Evolutionary conservation across 2,329 filamentous ascomycete genomes (phyloP).

Genomic region (Allantophomopsis lycopodina): DNA sequence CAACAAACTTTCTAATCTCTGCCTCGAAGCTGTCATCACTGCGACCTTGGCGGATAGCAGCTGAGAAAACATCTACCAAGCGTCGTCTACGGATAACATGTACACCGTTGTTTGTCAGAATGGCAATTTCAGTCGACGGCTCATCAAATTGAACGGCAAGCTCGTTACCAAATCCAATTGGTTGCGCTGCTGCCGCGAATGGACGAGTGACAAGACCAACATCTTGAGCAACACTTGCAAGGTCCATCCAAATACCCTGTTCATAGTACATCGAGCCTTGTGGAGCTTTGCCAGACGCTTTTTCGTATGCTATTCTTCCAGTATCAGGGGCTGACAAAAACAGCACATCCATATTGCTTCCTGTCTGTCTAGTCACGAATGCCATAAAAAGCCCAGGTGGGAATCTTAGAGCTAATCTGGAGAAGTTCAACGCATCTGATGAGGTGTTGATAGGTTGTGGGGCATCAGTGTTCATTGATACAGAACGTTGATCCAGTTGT

Average conservation of each 20-base stretch:
- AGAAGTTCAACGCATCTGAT: constrained; percentile 33
- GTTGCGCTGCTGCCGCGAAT: constrained; percentile 53
- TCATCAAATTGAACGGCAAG: constrained; percentile 91
- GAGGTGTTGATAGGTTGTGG: constrained; percentile 18
- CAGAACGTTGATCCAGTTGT: constrained; percentile 19
- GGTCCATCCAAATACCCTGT: constrained; percentile 63
- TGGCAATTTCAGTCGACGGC: constrained; percentile 67
- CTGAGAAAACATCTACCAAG: constrained; percentile 84
- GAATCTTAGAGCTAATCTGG: constrained; percentile 45
- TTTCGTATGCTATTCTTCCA: constrained; percentile 57
- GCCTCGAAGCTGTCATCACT: constrained; percentile 71
- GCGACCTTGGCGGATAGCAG: constrained; percentile 58
- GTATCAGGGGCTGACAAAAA: constrained; percentile 84
- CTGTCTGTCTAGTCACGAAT: constrained; percentile 53
- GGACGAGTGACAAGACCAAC: constrained; percentile 64
- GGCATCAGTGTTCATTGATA: constrained; percentile 11
- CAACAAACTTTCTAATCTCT: constrained; percentile 73
- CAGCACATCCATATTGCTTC: constrained; percentile 48
- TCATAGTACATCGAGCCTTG: constrained; percentile 46
- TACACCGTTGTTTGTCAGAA: constrained; percentile 83
- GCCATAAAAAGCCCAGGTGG: constrained; percentile 87
- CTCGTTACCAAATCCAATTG: constrained; percentile 84
- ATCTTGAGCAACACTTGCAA: constrained; percentile 63
- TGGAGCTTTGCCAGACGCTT: constrained; percentile 6
- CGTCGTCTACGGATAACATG: constrained; percentile 74